Percentiles rank a stretch among this genome's conserved stretches.
Evolutionary conservation across 352 stramenopile species (phyloP).

Genomic region (Aphanomyces euteiches): DNA sequence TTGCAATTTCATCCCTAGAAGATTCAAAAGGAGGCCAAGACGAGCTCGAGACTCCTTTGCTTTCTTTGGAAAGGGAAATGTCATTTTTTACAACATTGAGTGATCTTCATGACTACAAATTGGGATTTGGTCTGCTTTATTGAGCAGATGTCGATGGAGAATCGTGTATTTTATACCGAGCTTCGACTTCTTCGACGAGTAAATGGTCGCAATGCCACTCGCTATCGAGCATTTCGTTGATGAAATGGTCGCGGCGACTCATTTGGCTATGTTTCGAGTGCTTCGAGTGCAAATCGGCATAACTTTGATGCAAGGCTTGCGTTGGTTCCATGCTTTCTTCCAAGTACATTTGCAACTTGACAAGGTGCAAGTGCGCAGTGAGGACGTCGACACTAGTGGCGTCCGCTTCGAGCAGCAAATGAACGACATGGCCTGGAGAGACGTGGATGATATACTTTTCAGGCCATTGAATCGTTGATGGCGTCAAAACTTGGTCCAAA

Average conservation of each 20-base stretch:
- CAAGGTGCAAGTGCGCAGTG: slow-evolving; percentile 50
- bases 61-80: too few relatives aligned
- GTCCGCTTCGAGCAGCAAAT: slow-evolving; percentile 49
- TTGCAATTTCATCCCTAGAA: too few relatives aligned
- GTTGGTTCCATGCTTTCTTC: slow-evolving; percentile 27
- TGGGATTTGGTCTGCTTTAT: too few relatives aligned
- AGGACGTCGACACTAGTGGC: slow-evolving; percentile 45
- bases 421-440: slow-evolving; percentile 36
- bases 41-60: too few relatives aligned
- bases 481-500: neutral
- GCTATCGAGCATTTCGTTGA: slow-evolving; percentile 40
- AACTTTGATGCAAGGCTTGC: slow-evolving; percentile 35
- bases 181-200: slow-evolving; percentile 39
- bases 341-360: slow-evolving; percentile 47
- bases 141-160: neutral
- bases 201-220: slow-evolving; percentile 61
- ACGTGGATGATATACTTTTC: slow-evolving; percentile 61
- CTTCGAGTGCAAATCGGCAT: slow-evolving; percentile 38
- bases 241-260: slow-evolving; percentile 36
- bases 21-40: too few relatives aligned
- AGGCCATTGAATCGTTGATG: too few relatives aligned
- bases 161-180: neutral
- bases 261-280: slow-evolving; percentile 25
- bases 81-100: too few relatives aligned
- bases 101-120: too few relatives aligned